Evolutionary conservation across 1,284 basidiomycete species (phyloP), one percentile per base, ranked within the genome.

Genomic region (Testicularia cyperi): DNA sequence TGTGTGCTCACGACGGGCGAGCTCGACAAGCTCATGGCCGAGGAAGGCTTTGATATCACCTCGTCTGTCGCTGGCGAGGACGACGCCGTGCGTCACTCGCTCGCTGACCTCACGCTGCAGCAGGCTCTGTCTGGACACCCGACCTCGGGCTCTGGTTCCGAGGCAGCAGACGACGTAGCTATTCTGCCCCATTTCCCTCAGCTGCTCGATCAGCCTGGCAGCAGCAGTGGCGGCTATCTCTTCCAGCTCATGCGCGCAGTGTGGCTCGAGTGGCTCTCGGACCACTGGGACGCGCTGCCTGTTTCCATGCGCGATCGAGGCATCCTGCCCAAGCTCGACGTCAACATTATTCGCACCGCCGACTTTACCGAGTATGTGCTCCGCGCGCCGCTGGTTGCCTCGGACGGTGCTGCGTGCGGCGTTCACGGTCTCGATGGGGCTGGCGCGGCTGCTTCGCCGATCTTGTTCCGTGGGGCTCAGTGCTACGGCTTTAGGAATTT

Each of bases 401-500:
- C 25, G 16, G 26, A n/a, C 5, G 22, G 28, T 9, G 13, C 33
- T 1, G 10, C 32, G 6, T 24, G n/a, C n/a, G n/a, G n/a, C n/a
- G n/a, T n/a, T n/a, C 16, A 9, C 9, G 18, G 13, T 12, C 8
- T 10, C 18, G 16, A 20, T 9, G 19, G 19, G 6, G 15, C 9
- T 15, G 14, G 25, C 25, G 25, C 19, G 22, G 26, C 35, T 18
- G 20, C 27, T 14, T 38, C 47, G 10, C 38, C 25, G 13, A 80
- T 87, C 21, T 80, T 98, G 18, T 96, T 97, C 81, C 86, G 86
- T 63, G 94, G 90, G 3, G 90, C 92, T 2, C 90, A 88, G 62
- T 96, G 92, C 77, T 98, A 97, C 73, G 95, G 95, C 2, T 98
- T 98, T 80, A 83, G 91, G 41, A 99, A 98, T 77, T 80, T 99